Evolutionary conservation across 192 early-diverging fungal genomes (phyloP), one percentile per base, ranked within the genome.

Genomic region (Rhizophagus sp.): DNA sequence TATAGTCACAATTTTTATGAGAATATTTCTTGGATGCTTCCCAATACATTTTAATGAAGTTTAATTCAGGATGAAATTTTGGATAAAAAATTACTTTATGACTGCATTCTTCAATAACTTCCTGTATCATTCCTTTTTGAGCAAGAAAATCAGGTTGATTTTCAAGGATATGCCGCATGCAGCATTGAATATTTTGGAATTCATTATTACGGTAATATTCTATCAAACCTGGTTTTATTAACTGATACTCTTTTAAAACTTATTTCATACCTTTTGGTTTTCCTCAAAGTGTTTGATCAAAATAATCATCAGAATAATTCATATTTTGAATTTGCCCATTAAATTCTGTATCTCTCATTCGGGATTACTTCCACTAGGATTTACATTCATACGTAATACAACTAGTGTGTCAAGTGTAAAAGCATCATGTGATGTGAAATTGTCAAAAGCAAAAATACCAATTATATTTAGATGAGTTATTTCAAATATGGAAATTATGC

Each of bases 21-120:
- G 57, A 77, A 63, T 79, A 82, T 44, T 82, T 82, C 27, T 27
- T 41, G 41, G 25, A 22, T 66, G 64, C 6, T 2, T 66, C 81
- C 75, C 68, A 82, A 68, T 78, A 82, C 67, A 78, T 78, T 50
- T 82, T 49, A 71, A 82, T 82, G 66, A 78, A 82, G 30, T 82
- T 78, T 25, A 82, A 57, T 36, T 82, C 81, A 41, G 64, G 71
- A 64, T 82, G 75, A 82, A 82, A 82, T 57, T 82, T 82, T 65
- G 66, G 81, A 62, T 82, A 82, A 72, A 79, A 82, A 75, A 52
- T 77, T 70, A 62, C 52, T 24, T 44, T 50, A n/a, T 75, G 65
- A 19, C 41, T 5, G 2, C 8, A 9, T 41, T 7, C 41, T 41
- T 41, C 41, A 44, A 44, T 44, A 44, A 44, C 44, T 44, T 73